Percentiles rank a stretch among this genome's conserved stretches.
phyloP scores from a whole-genome alignment of 2,329 filamentous ascomycete genomes.

The Seiridium unicorne region DNA sequence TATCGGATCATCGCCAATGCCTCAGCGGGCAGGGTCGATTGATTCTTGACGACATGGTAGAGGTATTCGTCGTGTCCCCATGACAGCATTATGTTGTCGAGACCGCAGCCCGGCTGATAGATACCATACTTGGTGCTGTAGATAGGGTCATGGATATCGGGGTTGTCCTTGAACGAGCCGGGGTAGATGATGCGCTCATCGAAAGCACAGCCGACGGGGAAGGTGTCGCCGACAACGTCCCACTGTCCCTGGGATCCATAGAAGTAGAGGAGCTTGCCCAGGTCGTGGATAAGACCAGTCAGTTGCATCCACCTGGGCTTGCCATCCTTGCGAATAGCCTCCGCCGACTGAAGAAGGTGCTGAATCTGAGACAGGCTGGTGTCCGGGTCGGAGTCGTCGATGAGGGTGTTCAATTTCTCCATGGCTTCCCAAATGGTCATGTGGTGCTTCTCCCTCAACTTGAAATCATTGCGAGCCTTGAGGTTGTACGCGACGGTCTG shows the following conservation, averaged over 20 bases:
- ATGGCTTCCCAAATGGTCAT: constrained; percentile 92
- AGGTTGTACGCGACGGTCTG: constrained; percentile 85
- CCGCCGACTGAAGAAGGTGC: constrained; percentile 83
- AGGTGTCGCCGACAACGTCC: constrained; percentile 89
- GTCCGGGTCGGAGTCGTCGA: constrained; percentile 90
- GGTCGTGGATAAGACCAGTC: constrained; percentile 74
- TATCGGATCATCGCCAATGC: constrained; percentile 91
- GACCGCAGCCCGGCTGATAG: constrained; percentile 74
- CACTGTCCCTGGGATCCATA: constrained; percentile 84
- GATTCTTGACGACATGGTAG: constrained; percentile 83
- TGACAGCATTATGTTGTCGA: constrained; percentile 85
- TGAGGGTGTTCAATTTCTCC: constrained; percentile 86
- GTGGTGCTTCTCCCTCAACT: constrained; percentile 60
- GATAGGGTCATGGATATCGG: constrained; percentile 67
- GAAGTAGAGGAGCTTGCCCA: constrained; percentile 79
- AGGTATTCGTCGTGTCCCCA: constrained; percentile 91
- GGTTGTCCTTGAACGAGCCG: constrained; percentile 73
- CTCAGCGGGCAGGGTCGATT: constrained; percentile 75
- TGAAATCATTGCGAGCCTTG: constrained; percentile 70
- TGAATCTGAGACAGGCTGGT: constrained; percentile 86
- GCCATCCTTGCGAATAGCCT: constrained; percentile 83
- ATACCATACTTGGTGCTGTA: constrained; percentile 79
- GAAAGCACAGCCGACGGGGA: constrained; percentile 75
- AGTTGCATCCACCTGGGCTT: constrained; percentile 83
- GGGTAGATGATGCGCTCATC: constrained; percentile 78